Percentiles rank a stretch among this genome's conserved stretches.
These are phyloP conservation scores for Tricholoma hemisulphureum DNA, from an alignment of 768 basidiomycete genomes.

Conservation along the genomic window DNA sequence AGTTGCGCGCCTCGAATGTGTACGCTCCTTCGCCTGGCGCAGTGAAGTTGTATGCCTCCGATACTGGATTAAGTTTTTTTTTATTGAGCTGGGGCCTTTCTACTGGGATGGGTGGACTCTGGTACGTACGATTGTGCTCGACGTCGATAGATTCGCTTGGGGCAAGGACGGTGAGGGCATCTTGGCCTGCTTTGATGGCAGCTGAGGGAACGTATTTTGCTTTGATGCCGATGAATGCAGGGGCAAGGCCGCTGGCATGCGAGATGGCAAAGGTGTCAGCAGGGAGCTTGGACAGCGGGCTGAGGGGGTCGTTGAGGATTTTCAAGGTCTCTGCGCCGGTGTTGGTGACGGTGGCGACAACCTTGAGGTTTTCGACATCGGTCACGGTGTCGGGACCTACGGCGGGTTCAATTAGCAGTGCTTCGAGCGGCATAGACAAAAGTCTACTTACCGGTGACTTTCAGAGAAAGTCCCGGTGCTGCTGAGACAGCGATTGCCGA, in stretches of 20 bases:
- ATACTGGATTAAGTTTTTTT: conserved; percentile 34
- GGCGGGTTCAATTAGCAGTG: not conserved
- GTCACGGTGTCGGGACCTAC: conserved; percentile 34
- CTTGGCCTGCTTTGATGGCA: conserved; percentile 27
- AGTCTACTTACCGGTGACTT: too few relatives aligned
- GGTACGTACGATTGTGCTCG: conserved; percentile 43
- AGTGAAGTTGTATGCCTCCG: conserved; percentile 49
- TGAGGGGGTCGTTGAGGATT: conserved; percentile 45
- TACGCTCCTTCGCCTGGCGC: conserved; percentile 40
- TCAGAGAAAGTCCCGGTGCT: too few relatives aligned
- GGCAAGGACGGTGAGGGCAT: conserved; percentile 37
- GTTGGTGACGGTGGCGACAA: conserved; percentile 43
- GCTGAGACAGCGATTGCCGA: too few relatives aligned
- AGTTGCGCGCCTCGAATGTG: conserved; percentile 38
- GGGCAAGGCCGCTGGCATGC: conserved; percentile 30
- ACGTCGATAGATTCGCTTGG: conserved; percentile 37
- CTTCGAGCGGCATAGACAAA: too few relatives aligned
- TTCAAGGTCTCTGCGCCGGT: conserved; percentile 46
- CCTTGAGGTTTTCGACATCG: conserved; percentile 38
- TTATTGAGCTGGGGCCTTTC: not conserved
- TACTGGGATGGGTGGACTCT: conserved; percentile 15
- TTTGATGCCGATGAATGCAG: conserved; percentile 44
- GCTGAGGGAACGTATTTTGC: conserved; percentile 40
- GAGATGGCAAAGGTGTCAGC: conserved; percentile 43
- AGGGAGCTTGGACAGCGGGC: conserved; percentile 38